Percentiles rank a stretch among this genome's conserved stretches.
phyloP scores from a whole-genome alignment of 441 rosid genomes.

The Breynia disticha region DNA sequence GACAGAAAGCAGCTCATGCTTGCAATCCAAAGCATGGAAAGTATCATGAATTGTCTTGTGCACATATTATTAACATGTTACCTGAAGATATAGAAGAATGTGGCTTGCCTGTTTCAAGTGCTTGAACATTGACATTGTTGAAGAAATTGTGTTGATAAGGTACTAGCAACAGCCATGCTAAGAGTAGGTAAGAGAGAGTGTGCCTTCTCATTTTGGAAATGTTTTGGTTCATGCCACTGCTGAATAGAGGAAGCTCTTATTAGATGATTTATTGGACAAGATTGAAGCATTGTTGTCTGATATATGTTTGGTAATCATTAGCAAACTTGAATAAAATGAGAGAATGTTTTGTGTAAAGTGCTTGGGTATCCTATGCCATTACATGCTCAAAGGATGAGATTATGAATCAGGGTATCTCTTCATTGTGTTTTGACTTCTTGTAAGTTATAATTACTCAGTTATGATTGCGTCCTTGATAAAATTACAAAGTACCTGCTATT shows the following conservation, averaged over 20 bases:
- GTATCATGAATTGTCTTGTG: background rate
- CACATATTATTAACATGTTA: background rate
- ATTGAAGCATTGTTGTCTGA: constrained; percentile 20
- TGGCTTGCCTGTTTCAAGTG: constrained; percentile 42
- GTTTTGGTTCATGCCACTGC: constrained; percentile 12
- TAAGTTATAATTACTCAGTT: constrained; percentile 26
- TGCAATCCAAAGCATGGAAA: background rate
- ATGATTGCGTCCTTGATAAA: constrained; percentile 45
- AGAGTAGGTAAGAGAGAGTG: constrained; percentile 25
- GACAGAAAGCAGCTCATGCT: background rate
- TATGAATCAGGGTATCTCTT: constrained; percentile 27
- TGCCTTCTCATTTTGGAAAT: constrained; percentile 31
- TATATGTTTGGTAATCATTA: constrained; percentile 25
- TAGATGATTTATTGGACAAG: constrained; percentile 8
- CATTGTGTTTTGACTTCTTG: constrained; percentile 48
- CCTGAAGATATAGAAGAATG: background rate
- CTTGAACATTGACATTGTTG: constrained; percentile 24
- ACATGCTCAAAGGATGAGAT: constrained; percentile 19
- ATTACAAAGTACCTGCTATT: constrained; percentile 15
- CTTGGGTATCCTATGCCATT: constrained; percentile 42
- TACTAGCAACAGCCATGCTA: constrained; percentile 33
- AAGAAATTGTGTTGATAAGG: constrained; percentile 18
- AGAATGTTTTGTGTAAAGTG: constrained; percentile 27
- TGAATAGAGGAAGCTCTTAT: constrained; percentile 7
- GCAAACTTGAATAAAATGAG: constrained; percentile 26